Base-by-base conservation (phyloP, 2,329 filamentous ascomycete species). In the Fusarium floridanum region DNA sequence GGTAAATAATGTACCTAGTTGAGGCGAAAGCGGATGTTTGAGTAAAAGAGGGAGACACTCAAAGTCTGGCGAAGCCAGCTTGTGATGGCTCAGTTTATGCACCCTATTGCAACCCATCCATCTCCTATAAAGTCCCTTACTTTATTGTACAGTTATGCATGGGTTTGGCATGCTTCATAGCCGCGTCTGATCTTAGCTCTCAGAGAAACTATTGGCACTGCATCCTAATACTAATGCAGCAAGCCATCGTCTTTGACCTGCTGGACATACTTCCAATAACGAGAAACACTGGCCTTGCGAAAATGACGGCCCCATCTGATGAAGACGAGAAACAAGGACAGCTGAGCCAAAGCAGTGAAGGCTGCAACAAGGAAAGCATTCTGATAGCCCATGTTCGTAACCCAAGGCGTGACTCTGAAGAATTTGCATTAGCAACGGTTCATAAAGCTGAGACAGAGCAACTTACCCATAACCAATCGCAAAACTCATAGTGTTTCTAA, bases 401-500 rank as follows among this genome's bases (percentile, higher is more conserved):
- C 66, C 69, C 69, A 71, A 16, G 69, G 69, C 6, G 69, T 71
- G 12, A 71, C 61, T 14, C 69, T 69, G 8, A 3, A n/a, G 6
- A n/a, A 5, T 5, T 5, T 37, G 8, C 9, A 57, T 57, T 2
- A 57, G 55, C 22, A 36, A 57, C 34, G 27, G 9, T 1, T 12
- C 11, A 2, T n/a, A 6, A 39, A 16, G 17, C 10, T 12, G n/a
- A 20, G 1, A 60, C 22, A 36, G 7, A 39, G 11, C 16, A 10
- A 50, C 68, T 16, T 56, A 71, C 68, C 68, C 79, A 37, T 81
- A 81, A 10, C 73, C 70, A 4, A 81, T 75, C 17, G 76, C 79
- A 57, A 82, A 82, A n/a, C 73, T 74, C 76, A 82, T 81, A 5
- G 80, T 81, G 71, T 82, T 82, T 14, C 80, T 72, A 57, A 85